A percentile compares a stretch with the other conserved stretches of the same genome.
These are phyloP conservation scores for Flammula alnicola DNA, from an alignment of 1,284 basidiomycete genomes.

Conservation along the genomic window DNA sequence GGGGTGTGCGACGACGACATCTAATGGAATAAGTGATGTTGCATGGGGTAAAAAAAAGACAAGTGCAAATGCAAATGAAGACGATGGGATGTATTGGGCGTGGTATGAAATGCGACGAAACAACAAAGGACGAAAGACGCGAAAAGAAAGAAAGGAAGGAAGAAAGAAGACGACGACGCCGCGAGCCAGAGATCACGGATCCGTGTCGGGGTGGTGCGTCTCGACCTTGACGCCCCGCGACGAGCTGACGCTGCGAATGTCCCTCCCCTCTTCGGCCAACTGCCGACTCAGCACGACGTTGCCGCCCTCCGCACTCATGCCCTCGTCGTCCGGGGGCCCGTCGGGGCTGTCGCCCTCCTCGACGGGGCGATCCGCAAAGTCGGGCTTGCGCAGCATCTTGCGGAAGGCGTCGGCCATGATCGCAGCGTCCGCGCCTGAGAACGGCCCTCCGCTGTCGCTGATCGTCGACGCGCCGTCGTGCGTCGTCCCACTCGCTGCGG, in stretches of 20 bases:
- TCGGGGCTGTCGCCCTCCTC: slow-evolving; percentile 64
- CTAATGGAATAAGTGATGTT: too few relatives aligned
- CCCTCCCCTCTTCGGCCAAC: slow-evolving; percentile 81
- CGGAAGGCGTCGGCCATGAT: slow-evolving; percentile 90
- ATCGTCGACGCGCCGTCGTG: slow-evolving; percentile 71
- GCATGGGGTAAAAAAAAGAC: too few relatives aligned
- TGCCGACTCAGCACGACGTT: slow-evolving; percentile 63
- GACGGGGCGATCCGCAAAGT: slow-evolving; percentile 67
- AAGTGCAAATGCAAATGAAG: too few relatives aligned
- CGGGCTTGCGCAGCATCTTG: slow-evolving; percentile 81
- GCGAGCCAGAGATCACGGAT: slow-evolving; percentile 5
- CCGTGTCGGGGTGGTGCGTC: slow-evolving; percentile 59
- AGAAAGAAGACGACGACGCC: not conserved
- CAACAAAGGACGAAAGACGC: not conserved
- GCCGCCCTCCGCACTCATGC: slow-evolving; percentile 7
- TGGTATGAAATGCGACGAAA: not conserved
- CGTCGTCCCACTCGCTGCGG: slow-evolving; percentile 44
- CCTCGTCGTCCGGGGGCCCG: slow-evolving; percentile 43
- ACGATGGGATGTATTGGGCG: too few relatives aligned
- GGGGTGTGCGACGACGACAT: too few relatives aligned
- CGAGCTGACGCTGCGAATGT: slow-evolving; percentile 78
- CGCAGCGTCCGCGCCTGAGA: slow-evolving; percentile 82
- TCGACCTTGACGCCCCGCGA: slow-evolving; percentile 79
- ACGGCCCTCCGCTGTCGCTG: slow-evolving; percentile 66
- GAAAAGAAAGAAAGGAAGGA: not conserved